Conservation (phyloP, 1,139 yeast genomes). For the Komagataea norvegica region DNA sequence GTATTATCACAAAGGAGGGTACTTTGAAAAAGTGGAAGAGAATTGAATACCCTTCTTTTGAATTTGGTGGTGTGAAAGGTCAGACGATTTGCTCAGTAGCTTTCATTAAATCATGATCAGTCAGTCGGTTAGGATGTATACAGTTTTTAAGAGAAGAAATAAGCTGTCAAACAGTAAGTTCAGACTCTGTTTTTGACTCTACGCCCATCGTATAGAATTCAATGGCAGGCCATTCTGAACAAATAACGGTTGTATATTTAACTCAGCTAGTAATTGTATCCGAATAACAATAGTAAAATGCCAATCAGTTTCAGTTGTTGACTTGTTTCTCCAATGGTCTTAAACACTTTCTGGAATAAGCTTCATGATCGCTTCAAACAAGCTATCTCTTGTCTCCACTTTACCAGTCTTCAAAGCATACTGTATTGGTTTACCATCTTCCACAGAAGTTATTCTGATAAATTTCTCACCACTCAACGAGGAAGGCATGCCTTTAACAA, state of each 20-base stretch:
- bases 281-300: too few species aligned
- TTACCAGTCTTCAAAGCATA: constrained; percentile 73
- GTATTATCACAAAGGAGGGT: constrained; percentile 41
- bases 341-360: constrained; percentile 27
- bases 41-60: constrained; percentile 72
- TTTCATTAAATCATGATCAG: too few species aligned
- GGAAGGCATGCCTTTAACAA: constrained; percentile 78
- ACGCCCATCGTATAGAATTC: too few species aligned
- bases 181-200: too few species aligned
- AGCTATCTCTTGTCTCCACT: constrained; percentile 53
- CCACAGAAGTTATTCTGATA: constrained; percentile 58
- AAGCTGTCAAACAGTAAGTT: too few species aligned
- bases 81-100: constrained; percentile 85
- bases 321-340: too few species aligned
- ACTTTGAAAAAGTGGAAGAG: constrained; percentile 53
- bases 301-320: too few species aligned
- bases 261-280: too few species aligned
- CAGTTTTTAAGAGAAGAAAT: too few species aligned
- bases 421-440: constrained; percentile 67
- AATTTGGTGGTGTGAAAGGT: constrained; percentile 87
- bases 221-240: too few species aligned
- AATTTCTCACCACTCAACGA: constrained; percentile 79
- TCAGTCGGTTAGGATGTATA: too few species aligned
- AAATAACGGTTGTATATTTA: neutral
- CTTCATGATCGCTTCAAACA: constrained; percentile 48